Conservation (phyloP, 306 rosid species). For the Echinosophora koreensis region DNA sequence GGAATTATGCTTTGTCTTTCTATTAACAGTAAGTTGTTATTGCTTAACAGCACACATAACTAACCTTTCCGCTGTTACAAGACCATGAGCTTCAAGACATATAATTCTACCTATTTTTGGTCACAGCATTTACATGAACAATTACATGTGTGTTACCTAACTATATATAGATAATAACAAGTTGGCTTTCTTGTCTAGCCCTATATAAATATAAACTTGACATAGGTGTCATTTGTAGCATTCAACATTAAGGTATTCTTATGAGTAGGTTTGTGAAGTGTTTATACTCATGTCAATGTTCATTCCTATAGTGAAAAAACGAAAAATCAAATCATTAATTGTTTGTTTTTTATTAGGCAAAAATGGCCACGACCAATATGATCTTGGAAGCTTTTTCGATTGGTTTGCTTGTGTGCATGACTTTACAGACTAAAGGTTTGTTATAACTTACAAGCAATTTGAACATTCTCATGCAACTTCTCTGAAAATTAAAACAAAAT, state of each 20-base stretch:
- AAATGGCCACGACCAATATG: not conserved
- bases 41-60: not conserved
- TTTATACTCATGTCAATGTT: not conserved
- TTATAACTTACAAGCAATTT: not conserved
- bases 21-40: not conserved
- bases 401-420: not conserved
- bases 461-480: not conserved
- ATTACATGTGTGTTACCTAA: not conserved
- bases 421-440: not conserved
- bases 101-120: not conserved
- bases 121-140: not conserved
- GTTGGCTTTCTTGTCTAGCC: not conserved
- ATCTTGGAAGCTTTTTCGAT: not conserved
- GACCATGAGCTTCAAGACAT: not conserved
- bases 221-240: not conserved
- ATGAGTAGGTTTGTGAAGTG: no score
- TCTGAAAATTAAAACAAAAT: not conserved
- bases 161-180: no score
- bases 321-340: no score
- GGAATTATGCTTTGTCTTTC: no score
- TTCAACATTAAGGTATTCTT: not conserved
- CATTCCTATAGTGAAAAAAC: not conserved
- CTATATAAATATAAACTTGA: not conserved
- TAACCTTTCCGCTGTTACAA: not conserved
- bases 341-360: not conserved